Base-by-base conservation (phyloP, 306 rosid genomes). In the Alnus rubra region DNA sequence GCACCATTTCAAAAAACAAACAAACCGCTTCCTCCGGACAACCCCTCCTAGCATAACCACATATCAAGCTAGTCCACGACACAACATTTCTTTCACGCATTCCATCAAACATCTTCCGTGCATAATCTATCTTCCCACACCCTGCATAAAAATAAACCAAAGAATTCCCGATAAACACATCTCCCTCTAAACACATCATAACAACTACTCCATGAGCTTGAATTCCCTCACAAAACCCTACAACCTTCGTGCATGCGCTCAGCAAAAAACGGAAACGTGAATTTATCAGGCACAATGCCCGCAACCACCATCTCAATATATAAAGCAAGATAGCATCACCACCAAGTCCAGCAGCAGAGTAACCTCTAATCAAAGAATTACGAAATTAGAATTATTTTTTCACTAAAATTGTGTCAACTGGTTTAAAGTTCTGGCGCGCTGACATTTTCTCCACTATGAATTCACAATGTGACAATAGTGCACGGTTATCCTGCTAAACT, bases 41-140 rank as follows among this genome's bases (percentile, higher is more conserved):
- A 53, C 76, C 82, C 74, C 81, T 77, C 76, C 92, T 83, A 52
- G 85, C 86, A 83, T 90, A 90, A 4, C 97, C 97, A 81, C 90
- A 90, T 71, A 90, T 94, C 89, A 94, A 86, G 78, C 92, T 89
- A 78, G 96, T 94, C 98, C 96, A 92, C 15, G 94, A 92, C 87
- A 92, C 92, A 30, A 87, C 97, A 78, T 90, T 92, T 89, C 97
- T 90, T 1, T 89, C 87, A 71, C 52, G 75, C 98, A 93, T 89
- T 82, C 7, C 76, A 51, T 89, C 98, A 78, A 93, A 93, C 88
- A 91, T 82, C 87, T 89, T 93, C 1, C 78, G 87, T 33, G 85
- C 92, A 44, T 76, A 69, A 2, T 73, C 89, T 80, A 94, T 74
- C 54, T 81, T 80, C 50, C 91, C 88, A 42, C 89, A 76, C 63